Evolutionary conservation across 2,329 filamentous ascomycete genomes (phyloP).

Genomic region (Aspergillus arachidicola): DNA sequence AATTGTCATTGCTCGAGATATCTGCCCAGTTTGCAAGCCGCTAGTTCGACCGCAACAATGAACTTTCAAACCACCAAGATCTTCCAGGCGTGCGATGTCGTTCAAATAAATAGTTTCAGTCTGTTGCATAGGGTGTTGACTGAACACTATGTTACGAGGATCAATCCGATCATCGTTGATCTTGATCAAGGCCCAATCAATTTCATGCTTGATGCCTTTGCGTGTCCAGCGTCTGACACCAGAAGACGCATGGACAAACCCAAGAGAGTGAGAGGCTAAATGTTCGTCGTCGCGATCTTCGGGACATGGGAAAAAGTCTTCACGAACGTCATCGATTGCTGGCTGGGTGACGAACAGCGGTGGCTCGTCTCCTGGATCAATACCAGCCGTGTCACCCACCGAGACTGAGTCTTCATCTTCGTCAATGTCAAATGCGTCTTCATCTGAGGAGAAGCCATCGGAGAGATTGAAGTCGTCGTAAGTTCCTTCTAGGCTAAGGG

Average conservation of each 20-base stretch:
- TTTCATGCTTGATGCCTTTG: conserved; percentile 78
- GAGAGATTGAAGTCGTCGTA: conserved; percentile 49
- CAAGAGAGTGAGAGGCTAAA: conserved; percentile 76
- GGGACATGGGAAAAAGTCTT: conserved; percentile 79
- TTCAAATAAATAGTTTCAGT: conserved; percentile 53
- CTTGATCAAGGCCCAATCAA: conserved; percentile 92
- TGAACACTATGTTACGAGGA: conserved; percentile 66
- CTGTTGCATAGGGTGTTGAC: conserved; percentile 44
- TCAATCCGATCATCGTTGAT: conserved; percentile 73
- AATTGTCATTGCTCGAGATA: conserved; percentile 75
- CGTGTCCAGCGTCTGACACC: conserved; percentile 77
- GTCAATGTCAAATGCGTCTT: conserved; percentile 50
- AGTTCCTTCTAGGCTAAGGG: conserved; percentile 39
- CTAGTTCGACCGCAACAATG: conserved; percentile 88
- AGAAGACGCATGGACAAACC: conserved; percentile 85
- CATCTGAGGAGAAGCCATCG: conserved; percentile 55
- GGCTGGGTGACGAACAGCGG: conserved; percentile 87
- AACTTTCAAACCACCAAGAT: conserved; percentile 74
- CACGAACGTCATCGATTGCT: conserved; percentile 81
- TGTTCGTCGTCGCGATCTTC: conserved; percentile 79
- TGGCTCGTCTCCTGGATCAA: conserved; percentile 73
- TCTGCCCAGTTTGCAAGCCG: conserved; percentile 76
- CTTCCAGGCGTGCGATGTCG: conserved; percentile 56
- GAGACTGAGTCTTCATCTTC: conserved; percentile 59
- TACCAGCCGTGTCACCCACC: conserved; percentile 75